Conservation (phyloP, 106 monocot species). For the Amphibolis antarctica region DNA sequence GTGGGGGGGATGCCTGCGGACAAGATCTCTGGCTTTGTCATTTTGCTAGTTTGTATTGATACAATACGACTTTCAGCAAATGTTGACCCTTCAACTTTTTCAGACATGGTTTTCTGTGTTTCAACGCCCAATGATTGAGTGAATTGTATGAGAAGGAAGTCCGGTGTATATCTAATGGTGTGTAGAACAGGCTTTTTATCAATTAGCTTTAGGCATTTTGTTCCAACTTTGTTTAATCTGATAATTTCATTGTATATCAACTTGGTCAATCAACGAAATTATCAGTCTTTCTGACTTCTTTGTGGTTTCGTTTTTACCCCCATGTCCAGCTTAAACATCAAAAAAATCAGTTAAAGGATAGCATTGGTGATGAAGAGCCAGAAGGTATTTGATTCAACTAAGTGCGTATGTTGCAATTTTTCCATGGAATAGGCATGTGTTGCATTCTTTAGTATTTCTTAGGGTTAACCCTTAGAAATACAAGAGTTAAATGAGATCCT, state of each 20-base stretch:
- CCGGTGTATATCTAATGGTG: conserved; percentile 94
- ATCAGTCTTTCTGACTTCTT: not conserved
- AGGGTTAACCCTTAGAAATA: too few species aligned
- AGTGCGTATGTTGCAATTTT: too few species aligned
- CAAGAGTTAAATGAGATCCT: not conserved
- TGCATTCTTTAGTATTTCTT: not conserved
- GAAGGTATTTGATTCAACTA: conserved; percentile 51
- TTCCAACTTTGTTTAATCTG: not conserved
- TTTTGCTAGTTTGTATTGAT: not conserved
- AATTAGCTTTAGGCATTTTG: not conserved
- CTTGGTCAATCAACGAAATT: too few species aligned
- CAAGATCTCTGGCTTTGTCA: too few species aligned
- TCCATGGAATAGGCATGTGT: not conserved
- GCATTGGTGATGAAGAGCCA: conserved; percentile 63
- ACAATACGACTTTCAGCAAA: not conserved
- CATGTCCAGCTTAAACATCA: conserved; percentile 52
- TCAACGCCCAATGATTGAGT: conserved; percentile 76
- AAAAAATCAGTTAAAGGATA: conserved; percentile 62
- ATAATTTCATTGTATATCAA: too few species aligned
- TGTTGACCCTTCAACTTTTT: conserved; percentile 8
- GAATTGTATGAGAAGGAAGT: conserved; percentile 99
- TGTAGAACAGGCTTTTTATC: not conserved
- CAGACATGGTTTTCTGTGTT: conserved; percentile 99
- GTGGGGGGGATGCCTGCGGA: too few species aligned
- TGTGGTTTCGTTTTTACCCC: not conserved